phyloP scores from a whole-genome alignment of 208 protist genomes.

The Leishmania guyanensis region DNA sequence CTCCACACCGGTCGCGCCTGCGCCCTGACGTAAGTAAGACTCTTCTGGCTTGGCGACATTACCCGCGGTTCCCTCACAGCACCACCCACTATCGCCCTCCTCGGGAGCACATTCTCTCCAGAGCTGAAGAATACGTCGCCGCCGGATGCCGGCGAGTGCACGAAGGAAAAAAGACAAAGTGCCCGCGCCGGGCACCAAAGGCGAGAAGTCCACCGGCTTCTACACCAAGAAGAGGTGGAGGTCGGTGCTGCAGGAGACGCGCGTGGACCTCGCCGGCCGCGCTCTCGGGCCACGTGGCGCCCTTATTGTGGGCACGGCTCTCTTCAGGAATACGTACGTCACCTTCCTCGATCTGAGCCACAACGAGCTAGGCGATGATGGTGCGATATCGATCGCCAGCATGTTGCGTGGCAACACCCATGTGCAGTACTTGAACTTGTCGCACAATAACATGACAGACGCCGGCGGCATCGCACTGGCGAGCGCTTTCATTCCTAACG shows the following conservation, averaged over 20 bases:
- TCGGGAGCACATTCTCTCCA: no score
- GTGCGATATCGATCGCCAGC: constrained; percentile 66
- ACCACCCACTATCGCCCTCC: neutral
- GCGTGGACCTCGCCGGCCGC: constrained; percentile 64
- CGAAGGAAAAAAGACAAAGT: constrained; percentile 73
- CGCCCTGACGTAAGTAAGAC: neutral
- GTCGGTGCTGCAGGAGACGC: constrained; percentile 46
- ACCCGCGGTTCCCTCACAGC: neutral
- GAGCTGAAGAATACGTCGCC: neutral
- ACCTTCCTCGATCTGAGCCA: constrained; percentile 65
- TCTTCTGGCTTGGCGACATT: neutral
- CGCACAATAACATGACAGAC: constrained; percentile 81
- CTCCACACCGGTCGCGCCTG: neutral
- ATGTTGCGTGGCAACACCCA: constrained; percentile 66
- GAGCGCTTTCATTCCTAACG: constrained; percentile 84
- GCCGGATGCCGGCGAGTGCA: neutral
- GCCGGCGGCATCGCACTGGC: constrained; percentile 85
- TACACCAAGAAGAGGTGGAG: constrained; percentile 81
- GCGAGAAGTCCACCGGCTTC: constrained; percentile 78
- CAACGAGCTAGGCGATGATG: constrained; percentile 77
- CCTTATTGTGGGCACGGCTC: constrained; percentile 67
- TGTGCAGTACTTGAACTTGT: constrained; percentile 66
- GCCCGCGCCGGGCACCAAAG: constrained; percentile 68
- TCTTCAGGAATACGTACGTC: constrained; percentile 69
- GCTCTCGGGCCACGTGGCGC: constrained; percentile 57